phyloP scores from a whole-genome alignment of 148 eudicot species.

The Diospyros lotus region DNA sequence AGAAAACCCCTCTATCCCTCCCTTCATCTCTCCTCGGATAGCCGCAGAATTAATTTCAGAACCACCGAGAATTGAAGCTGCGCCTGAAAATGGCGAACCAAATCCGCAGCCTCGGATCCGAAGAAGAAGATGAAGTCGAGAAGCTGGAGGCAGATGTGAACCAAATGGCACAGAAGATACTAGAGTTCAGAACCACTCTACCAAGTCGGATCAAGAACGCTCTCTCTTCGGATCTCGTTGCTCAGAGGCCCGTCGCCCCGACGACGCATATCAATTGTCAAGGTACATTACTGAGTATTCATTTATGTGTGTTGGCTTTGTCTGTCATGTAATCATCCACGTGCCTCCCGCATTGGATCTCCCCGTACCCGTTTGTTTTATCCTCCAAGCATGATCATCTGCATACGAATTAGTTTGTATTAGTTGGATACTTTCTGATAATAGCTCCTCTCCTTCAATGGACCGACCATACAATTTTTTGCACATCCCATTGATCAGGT shows the following conservation, averaged over 20 bases:
- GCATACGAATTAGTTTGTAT: no score
- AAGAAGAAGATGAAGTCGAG: slow-evolving; percentile 23
- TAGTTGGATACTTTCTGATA: no score
- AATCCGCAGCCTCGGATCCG: slow-evolving; percentile 7
- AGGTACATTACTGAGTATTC: slow-evolving; percentile 7
- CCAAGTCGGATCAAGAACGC: slow-evolving; percentile 46
- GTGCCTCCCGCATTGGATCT: no score
- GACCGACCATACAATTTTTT: no score
- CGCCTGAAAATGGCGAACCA: background rate
- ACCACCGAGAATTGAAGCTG: no score
- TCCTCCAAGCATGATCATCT: no score
- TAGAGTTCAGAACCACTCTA: slow-evolving; percentile 40
- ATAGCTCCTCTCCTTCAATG: no score
- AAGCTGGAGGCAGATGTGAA: slow-evolving; percentile 48
- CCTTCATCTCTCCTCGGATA: no score
- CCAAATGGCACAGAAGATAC: slow-evolving; percentile 50
- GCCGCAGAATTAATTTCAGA: no score
- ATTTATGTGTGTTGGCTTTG: background rate
- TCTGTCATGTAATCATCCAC: background rate
- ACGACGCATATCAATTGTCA: slow-evolving; percentile 12
- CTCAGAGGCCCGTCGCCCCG: slow-evolving; percentile 37
- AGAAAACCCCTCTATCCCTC: no score
- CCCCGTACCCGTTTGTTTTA: no score
- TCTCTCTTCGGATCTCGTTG: slow-evolving; percentile 40
- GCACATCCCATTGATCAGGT: no score